Evolutionary conservation across 768 basidiomycete genomes (phyloP).

Genomic region (Suillus sp.): DNA sequence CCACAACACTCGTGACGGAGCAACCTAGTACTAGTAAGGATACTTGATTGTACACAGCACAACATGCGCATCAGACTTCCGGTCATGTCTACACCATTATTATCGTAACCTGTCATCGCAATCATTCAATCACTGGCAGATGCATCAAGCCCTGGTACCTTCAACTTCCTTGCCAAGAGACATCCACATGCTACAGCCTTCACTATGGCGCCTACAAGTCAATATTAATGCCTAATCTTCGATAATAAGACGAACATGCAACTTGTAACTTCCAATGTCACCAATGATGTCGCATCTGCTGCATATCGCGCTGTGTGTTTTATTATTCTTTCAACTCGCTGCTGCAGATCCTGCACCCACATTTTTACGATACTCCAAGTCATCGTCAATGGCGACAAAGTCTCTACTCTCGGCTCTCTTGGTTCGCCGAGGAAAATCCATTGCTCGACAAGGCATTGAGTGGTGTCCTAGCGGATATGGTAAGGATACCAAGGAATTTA

Average conservation of each 20-base stretch:
- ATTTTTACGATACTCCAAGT: background rate
- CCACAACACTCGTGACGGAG: too few relatives aligned
- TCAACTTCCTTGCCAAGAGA: background rate
- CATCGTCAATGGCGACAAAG: background rate
- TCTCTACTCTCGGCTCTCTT: background rate
- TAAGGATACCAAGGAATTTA: background rate
- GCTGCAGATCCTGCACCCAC: background rate
- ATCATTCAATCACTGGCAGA: too few relatives aligned
- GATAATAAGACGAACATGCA: constrained; percentile 1
- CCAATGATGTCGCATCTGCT: background rate
- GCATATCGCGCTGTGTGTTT: background rate
- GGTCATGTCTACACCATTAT: too few relatives aligned
- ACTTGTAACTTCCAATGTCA: background rate
- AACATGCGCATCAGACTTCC: too few relatives aligned
- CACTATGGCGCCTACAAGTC: background rate
- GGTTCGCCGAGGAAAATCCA: background rate
- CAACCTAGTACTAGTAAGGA: too few relatives aligned
- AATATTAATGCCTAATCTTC: too few relatives aligned
- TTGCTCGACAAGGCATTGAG: background rate
- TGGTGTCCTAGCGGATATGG: background rate
- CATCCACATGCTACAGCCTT: background rate
- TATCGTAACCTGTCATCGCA: too few relatives aligned
- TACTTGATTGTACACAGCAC: too few relatives aligned
- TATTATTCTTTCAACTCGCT: background rate
- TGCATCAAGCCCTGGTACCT: background rate